Base-by-base conservation (phyloP, 352 stramenopile species). In the Phytopythium vexans region DNA sequence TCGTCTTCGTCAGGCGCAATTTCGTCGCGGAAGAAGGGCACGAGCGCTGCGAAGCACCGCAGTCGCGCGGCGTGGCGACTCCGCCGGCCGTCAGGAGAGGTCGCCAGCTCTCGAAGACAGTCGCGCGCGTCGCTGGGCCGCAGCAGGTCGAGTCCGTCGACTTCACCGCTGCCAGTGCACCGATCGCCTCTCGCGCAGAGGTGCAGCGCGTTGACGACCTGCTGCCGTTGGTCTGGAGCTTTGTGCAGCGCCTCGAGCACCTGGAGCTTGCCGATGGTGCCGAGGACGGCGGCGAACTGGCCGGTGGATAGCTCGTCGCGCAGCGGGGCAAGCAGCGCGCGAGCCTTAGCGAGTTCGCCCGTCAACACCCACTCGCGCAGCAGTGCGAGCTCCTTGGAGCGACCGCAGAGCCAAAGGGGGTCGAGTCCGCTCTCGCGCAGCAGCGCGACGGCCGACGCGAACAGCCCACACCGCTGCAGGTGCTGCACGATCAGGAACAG, bases 341-440 rank as follows among this genome's bases (percentile, higher is more conserved):
- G 51, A 38, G 76, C 74, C 46, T 56, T 59, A 0, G 27, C 4
- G 34, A 82, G 71, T 16, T 88, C 64, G 16, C 81, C 76, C 3
- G 56, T 41, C 31, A 88, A 77, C 51, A 89, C 42, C 68, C 66
- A 84, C 16, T 74, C 67, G 11, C 81, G 74, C 43, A 92, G 65
- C 49, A 82, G 27, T 0, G 62, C 59, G 33, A 89, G 34, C 42
- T 86, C 77, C 4, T 41, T 48, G 6, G 67, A 84, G 34, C 58
- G 42, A 0, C 82, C 77, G 27, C 72, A 82, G 49, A 89, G 69
- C 73, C 76, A 92, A 10, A 60, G 52, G 4, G 65, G 60, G 62
- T 92, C 77, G 4, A 92, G 6, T 1, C 70, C 72, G 35, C 63
- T 83, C 54, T 92, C 78, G 16, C 63, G 49, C 52, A 83, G 66